phyloP scores from a whole-genome alignment of 1,284 basidiomycete genomes.

The Anthracocystis walkeri region DNA sequence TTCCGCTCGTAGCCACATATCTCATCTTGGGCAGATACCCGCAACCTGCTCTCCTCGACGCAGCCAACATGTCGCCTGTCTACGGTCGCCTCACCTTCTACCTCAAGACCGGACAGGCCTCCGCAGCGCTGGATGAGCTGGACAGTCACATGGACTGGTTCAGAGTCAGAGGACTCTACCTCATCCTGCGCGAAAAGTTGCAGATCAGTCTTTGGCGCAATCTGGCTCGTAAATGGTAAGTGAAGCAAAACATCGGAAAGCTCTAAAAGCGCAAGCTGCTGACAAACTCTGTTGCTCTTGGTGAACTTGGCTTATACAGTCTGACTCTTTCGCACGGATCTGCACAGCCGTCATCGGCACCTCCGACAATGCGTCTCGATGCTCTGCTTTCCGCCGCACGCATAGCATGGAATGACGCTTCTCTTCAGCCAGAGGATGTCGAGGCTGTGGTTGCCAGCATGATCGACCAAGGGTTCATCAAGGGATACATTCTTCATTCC shows the following conservation, averaged over 20 bases:
- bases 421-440: conserved; percentile 69
- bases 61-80: conserved; percentile 57
- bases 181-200: conserved; percentile 70
- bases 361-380: conserved; percentile 66
- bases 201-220: conserved; percentile 71
- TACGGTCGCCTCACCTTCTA: conserved; percentile 57
- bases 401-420: conserved; percentile 65
- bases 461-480: conserved; percentile 71
- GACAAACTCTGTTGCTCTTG: conserved; percentile 1
- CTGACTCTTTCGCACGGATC: conserved; percentile 24
- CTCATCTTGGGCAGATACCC: conserved; percentile 70
- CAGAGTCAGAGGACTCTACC: conserved; percentile 67
- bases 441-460: conserved; percentile 70
- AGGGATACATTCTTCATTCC: conserved; percentile 70
- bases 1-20: conserved; percentile 69
- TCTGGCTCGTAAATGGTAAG: conserved; percentile 67
- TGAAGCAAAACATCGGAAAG: neutral
- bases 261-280: neutral
- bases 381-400: conserved; percentile 63
- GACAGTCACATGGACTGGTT: conserved; percentile 68
- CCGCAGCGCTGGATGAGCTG: conserved; percentile 56
- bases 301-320: conserved; percentile 8
- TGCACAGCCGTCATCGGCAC: conserved; percentile 46
- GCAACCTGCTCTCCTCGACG: conserved; percentile 53
- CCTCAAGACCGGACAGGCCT: conserved; percentile 66